Base-by-base conservation (phyloP, 2,329 filamentous ascomycete genomes). In the Monosporascus sp. region DNA sequence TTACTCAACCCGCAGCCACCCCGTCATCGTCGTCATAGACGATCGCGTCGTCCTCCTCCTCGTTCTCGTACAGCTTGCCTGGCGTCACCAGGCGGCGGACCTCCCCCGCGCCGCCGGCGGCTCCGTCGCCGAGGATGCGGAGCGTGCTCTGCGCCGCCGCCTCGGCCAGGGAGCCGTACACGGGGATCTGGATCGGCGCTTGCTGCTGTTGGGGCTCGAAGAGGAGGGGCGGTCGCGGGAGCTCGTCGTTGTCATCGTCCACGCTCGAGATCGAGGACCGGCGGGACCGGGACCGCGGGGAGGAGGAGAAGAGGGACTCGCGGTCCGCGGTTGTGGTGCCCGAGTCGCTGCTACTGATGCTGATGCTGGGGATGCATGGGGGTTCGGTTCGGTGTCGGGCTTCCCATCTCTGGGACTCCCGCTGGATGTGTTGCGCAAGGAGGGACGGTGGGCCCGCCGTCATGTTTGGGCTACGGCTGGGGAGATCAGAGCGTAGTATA, bases 11-110 rank as follows among this genome's bases (percentile, higher is more conserved):
- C 14, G 14, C 24, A 6, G 49, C 37, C 7, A 50, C 24, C 3
- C 3, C 57, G 45, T 55, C 50, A 5, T 55, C 51, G 25, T 58
- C 62, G 25, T 48, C 48, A 48, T 67, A 65, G n/a, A 67, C 46
- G 44, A 69, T 68, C 57, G 67, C 67, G 44, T 70, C 67, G 54
- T 69, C 67, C 6, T 65, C 65, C 37, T 70, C 67, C 53, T 69
- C 67, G 49, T 68, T 66, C 57, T 70, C 65, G 50, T 70, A 70
- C 18, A 70, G 58, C 55, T 69, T 68, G 3, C 64, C 64, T 2
- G 64, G 63, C 22, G 64, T 66, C 7, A 65, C 62, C 25, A 67
- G 56, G 24, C 60, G 59, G 44, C 58, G 60, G 24, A 62, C 62
- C 50, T 55, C 51, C 48, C 56, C 58, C 51, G 22, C 54, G 46